A percentile compares a stretch with the other conserved stretches of the same genome.
phyloP scores from a whole-genome alignment of 306 rosid species.

The Prunus campanulata region DNA sequence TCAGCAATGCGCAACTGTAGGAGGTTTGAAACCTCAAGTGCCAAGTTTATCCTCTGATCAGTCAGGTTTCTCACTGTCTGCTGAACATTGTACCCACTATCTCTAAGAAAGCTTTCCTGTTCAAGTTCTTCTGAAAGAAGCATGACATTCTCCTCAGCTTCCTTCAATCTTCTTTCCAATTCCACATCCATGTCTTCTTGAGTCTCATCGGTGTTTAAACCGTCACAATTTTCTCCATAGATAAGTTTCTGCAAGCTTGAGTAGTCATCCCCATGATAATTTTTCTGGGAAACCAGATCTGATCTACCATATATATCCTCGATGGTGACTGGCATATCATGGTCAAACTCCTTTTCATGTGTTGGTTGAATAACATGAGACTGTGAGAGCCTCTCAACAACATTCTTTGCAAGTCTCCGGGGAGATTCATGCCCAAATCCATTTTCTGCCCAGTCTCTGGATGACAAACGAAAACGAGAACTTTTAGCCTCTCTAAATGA shows the following conservation, averaged over 20 bases:
- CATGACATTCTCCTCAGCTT: slow-evolving; percentile 76
- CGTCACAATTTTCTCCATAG: slow-evolving; percentile 28
- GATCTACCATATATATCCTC: slow-evolving; percentile 68
- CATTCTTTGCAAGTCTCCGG: slow-evolving; percentile 78
- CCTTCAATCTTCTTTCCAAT: slow-evolving; percentile 59
- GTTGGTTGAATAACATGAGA: slow-evolving; percentile 44
- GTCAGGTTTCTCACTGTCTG: slow-evolving; percentile 57
- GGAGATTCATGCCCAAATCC: slow-evolving; percentile 79
- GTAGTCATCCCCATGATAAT: slow-evolving; percentile 37
- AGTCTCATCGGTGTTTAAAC: slow-evolving; percentile 40
- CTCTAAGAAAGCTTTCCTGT: slow-evolving; percentile 57
- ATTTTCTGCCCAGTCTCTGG: slow-evolving; percentile 66
- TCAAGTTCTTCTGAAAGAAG: slow-evolving; percentile 63
- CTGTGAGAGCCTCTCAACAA: slow-evolving; percentile 80
- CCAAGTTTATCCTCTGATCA: slow-evolving; percentile 69
- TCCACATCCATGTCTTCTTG: slow-evolving; percentile 57
- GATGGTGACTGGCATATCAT: slow-evolving; percentile 65
- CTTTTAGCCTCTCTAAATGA: slow-evolving; percentile 71
- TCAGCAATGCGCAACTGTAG: slow-evolving; percentile 72
- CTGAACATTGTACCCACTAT: slow-evolving; percentile 55
- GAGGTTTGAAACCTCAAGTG: slow-evolving; percentile 72
- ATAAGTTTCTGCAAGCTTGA: slow-evolving; percentile 29
- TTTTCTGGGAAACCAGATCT: slow-evolving; percentile 42
- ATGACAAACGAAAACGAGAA: slow-evolving; percentile 40
- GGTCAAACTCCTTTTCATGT: slow-evolving; percentile 41